Base-by-base conservation (phyloP, 441 rosid species). In the Pelargonium myrrhifolium region DNA sequence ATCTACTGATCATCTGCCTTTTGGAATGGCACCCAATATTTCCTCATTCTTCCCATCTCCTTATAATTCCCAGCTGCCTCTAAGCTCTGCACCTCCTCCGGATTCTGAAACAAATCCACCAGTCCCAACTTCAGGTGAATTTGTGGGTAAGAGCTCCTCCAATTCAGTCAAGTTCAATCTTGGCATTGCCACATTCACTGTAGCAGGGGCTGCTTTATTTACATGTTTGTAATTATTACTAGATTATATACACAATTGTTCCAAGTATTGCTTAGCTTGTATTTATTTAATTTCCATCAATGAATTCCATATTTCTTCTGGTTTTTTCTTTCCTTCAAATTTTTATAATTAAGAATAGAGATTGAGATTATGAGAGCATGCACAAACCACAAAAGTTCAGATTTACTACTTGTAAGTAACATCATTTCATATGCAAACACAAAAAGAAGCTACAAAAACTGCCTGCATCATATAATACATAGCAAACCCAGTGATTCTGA, bases 11-110 rank as follows among this genome's bases (percentile, higher is more conserved):
- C 83, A 78, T 69, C 67, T 76, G 45, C 89, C 91, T 1, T 75
- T 78, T 26, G 75, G 64, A 11, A 80, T 63, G 74, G 76, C 86
- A 56, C 87, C 89, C 1, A 78, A 82, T 62, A 83, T 82, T 83
- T 86, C 89, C 21, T 79, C 91, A 0, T 89, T 89, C 63, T 89
- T 89, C 74, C 91, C 96, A 67, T 65, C 92, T 58, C 84, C 59
- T 42, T 69, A 64, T 9, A n/a, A n/a, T n/a, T 53, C 72, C 14
- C 64, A 75, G 31, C 68, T 74, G 82, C 75, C 82, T 17, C 9
- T 26, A 3, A 47, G 61, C 39, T 53, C 82, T 6, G 81, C 87
- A 1, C 72, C 68, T 65, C 72, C 88, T 74, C 87, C 87, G 39
- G 68, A 28, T 63, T 66, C 77, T 15, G 82, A 77, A 51, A 74